Evolutionary conservation across 2,329 filamentous ascomycete genomes (phyloP).

Genomic region (Penicillium sp.): DNA sequence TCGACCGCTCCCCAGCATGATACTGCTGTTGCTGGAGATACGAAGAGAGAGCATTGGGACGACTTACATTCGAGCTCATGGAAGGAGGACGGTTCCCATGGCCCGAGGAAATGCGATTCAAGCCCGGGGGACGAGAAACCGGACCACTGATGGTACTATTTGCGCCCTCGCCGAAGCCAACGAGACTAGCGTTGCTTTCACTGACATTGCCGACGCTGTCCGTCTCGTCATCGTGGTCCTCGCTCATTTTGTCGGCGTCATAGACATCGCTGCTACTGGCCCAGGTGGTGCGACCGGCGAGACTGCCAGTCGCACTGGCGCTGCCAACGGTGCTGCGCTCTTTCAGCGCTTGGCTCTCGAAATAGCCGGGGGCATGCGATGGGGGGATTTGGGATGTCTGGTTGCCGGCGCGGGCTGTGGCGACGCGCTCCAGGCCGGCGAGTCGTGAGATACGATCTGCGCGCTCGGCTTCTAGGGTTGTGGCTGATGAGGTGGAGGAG

Average conservation of each 20-base stretch:
- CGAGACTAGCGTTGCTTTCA: conserved; percentile 78
- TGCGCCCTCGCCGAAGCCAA: conserved; percentile 90
- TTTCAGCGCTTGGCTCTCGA: conserved; percentile 74
- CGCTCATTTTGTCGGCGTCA: conserved; percentile 57
- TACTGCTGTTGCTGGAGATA: conserved; percentile 28
- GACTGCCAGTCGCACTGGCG: conserved; percentile 77
- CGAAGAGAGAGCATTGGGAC: conserved; percentile 30
- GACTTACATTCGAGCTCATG: conserved; percentile 40
- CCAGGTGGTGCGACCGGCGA: conserved; percentile 69
- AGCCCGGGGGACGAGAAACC: conserved; percentile 61
- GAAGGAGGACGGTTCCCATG: conserved; percentile 37
- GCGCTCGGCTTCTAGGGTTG: conserved; percentile 84
- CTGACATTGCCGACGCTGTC: conserved; percentile 77
- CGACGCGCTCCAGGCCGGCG: conserved; percentile 84
- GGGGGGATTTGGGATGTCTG: conserved; percentile 37
- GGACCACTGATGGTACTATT: conserved; percentile 81
- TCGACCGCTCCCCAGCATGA: conserved; percentile 39
- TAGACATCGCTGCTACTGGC: conserved; percentile 64
- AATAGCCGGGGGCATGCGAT: conserved; percentile 66
- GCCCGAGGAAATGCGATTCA: conserved; percentile 38
- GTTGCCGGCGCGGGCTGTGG: conserved; percentile 65
- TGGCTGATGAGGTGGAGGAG: conserved; percentile 62
- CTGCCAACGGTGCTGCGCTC: conserved; percentile 88
- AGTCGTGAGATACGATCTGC: conserved; percentile 94
- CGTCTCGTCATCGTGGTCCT: conserved; percentile 67